A percentile compares a stretch with the other conserved stretches of the same genome.
Evolutionary conservation across 2,329 filamentous ascomycete species (phyloP).

Genomic region (Verticillium nonalfalfae): DNA sequence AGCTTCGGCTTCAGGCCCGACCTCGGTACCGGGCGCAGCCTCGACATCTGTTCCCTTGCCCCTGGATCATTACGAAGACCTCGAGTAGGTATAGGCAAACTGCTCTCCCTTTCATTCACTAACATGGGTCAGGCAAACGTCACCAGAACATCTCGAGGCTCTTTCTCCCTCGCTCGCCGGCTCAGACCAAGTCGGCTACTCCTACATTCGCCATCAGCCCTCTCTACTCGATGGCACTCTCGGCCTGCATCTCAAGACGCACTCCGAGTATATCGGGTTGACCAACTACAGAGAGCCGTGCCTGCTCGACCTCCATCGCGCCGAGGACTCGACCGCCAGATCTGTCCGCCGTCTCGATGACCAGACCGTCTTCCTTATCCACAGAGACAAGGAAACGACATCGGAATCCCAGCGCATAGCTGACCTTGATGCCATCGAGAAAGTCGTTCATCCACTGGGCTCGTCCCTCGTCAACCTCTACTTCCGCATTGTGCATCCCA

Average conservation of each 20-base stretch:
- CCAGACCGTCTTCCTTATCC: constrained; percentile 27
- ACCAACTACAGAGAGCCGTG: constrained; percentile 53
- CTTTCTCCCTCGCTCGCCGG: constrained; percentile 9
- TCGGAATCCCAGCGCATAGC: constrained; percentile 32
- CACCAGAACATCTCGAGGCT: constrained; percentile 11
- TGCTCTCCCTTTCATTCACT: background rate
- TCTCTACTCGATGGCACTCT: constrained; percentile 34
- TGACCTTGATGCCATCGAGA: constrained; percentile 47
- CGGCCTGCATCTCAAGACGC: constrained; percentile 50
- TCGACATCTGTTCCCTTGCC: constrained; percentile 1
- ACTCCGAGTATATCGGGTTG: constrained; percentile 54
- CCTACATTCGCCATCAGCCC: constrained; percentile 4
- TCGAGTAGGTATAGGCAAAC: constrained; percentile 7
- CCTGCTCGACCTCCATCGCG: constrained; percentile 49
- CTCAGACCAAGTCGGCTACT: constrained; percentile 9
- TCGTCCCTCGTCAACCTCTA: constrained; percentile 59
- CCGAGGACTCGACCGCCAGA: constrained; percentile 30
- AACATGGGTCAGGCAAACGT: constrained; percentile 5
- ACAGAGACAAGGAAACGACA: constrained; percentile 25
- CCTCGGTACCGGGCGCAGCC: constrained; percentile 5
- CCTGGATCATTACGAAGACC: constrained; percentile 10
- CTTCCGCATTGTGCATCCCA: constrained; percentile 55
- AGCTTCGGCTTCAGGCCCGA: background rate
- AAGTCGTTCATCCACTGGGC: constrained; percentile 56
- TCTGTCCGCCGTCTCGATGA: constrained; percentile 25